phyloP scores from a whole-genome alignment of 345 rosid species.

The Eutrema japonicum region DNA sequence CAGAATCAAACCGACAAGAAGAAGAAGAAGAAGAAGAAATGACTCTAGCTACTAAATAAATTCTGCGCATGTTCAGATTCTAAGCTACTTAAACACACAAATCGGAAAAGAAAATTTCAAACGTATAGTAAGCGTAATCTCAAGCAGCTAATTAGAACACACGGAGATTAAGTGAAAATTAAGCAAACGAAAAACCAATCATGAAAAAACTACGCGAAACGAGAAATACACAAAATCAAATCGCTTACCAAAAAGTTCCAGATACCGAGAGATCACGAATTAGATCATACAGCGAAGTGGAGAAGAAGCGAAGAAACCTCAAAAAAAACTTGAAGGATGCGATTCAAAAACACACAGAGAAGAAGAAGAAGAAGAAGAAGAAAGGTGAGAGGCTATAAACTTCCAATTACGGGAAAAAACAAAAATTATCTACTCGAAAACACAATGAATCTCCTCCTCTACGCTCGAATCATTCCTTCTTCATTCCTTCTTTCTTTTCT shows the following conservation, averaged over 20 bases:
- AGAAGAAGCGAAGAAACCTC: conserved; percentile 13
- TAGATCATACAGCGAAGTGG: conserved; percentile 27
- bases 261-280: conserved; percentile 40
- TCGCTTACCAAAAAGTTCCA: conserved; percentile 5
- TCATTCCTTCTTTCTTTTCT: neutral
- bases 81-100: conserved; percentile 5
- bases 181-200: conserved; percentile 24
- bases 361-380: conserved; percentile 23
- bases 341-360: conserved; percentile 17
- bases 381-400: conserved; percentile 41
- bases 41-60: conserved; percentile 4
- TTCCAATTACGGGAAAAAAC: conserved; percentile 34
- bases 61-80: conserved; percentile 27
- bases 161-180: conserved; percentile 1
- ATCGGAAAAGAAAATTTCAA: neutral
- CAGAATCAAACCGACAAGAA: conserved; percentile 31
- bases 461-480: conserved; percentile 31
- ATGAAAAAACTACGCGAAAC: conserved; percentile 11
- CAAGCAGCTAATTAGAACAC: conserved; percentile 18
- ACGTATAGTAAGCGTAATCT: conserved; percentile 9
- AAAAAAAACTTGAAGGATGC: neutral
- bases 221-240: conserved; percentile 12
- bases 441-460: conserved; percentile 29
- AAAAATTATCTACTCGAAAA: conserved; percentile 38
- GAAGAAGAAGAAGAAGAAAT: neutral